These are phyloP conservation scores for Colletotrichum phormii DNA, from an alignment of 2,329 filamentous ascomycete species.

Conservation along the genomic window DNA sequence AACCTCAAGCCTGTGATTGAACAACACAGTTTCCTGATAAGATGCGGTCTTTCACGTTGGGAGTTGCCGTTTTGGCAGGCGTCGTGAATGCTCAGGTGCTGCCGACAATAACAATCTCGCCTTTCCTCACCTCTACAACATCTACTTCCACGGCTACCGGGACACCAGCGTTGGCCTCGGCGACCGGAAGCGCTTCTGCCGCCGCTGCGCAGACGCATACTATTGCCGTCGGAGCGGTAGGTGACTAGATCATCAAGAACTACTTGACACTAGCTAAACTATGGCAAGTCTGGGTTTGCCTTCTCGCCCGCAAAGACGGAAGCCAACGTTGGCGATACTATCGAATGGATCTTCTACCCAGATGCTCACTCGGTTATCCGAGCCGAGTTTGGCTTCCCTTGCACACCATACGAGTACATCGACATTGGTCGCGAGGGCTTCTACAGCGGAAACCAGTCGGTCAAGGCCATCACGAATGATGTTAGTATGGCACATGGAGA, in stretches of 20 bases:
- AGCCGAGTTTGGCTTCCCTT: conserved; percentile 69
- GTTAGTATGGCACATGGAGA: conserved; percentile 46
- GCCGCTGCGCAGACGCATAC: conserved; percentile 22
- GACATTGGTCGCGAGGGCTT: conserved; percentile 62
- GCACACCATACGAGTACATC: conserved; percentile 70
- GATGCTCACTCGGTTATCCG: conserved; percentile 73
- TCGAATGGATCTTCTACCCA: conserved; percentile 72
- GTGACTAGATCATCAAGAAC: neutral
- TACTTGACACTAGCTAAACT: neutral
- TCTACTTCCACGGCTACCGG: neutral
- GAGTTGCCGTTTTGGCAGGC: conserved; percentile 8
- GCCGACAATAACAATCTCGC: conserved; percentile 5
- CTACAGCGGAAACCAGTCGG: conserved; percentile 61
- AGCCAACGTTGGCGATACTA: conserved; percentile 59
- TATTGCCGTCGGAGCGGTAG: conserved; percentile 35
- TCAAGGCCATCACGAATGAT: conserved; percentile 58
- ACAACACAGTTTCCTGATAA: neutral
- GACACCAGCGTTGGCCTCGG: neutral
- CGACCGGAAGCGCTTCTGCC: neutral
- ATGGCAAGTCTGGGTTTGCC: conserved; percentile 43
- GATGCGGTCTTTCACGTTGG: neutral
- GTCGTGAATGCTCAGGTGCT: conserved; percentile 17
- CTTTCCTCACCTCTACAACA: conserved; percentile 7
- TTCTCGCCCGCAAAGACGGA: conserved; percentile 45
- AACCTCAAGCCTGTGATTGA: neutral